These are phyloP conservation scores for Apiotrichum laibachii DNA, from an alignment of 1,284 basidiomycete genomes.

Conservation along the genomic window DNA sequence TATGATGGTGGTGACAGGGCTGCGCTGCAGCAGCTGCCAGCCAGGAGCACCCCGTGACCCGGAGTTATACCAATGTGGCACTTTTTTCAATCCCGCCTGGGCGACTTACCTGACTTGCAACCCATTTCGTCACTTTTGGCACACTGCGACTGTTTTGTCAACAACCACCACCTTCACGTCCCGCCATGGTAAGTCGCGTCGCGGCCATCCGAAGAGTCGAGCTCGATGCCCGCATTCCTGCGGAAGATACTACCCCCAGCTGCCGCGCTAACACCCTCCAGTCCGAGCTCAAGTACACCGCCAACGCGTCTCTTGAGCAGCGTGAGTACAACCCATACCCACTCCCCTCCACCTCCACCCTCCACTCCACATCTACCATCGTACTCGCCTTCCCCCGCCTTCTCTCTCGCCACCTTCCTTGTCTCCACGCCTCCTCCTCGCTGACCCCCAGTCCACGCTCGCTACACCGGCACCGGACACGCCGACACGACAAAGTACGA, in stretches of 20 bases:
- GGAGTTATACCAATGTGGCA: constrained; percentile 5
- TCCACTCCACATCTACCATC: constrained; percentile 15
- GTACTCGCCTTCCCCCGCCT: background rate
- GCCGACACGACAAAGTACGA: constrained; percentile 94
- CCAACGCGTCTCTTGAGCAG: constrained; percentile 89
- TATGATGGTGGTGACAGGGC: background rate
- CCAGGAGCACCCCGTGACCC: background rate
- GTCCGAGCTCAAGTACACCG: constrained; percentile 87
- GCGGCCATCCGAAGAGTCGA: too few relatives aligned
- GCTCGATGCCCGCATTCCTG: too few relatives aligned
- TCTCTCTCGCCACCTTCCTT: constrained; percentile 10
- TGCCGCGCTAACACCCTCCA: constrained; percentile 14
- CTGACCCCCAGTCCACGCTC: constrained; percentile 73
- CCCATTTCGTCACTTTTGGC: too few relatives aligned
- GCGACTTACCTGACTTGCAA: too few relatives aligned
- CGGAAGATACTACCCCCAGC: too few relatives aligned
- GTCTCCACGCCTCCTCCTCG: constrained; percentile 10
- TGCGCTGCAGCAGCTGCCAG: background rate
- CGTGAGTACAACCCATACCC: constrained; percentile 60
- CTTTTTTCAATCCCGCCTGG: background rate
- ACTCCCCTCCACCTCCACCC: background rate
- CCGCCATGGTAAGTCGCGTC: background rate
- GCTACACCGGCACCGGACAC: constrained; percentile 93
- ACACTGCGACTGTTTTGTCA: background rate
- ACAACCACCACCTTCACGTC: background rate